phyloP scores from a whole-genome alignment of 345 rosid genomes.

The Arabis hirsuta region DNA sequence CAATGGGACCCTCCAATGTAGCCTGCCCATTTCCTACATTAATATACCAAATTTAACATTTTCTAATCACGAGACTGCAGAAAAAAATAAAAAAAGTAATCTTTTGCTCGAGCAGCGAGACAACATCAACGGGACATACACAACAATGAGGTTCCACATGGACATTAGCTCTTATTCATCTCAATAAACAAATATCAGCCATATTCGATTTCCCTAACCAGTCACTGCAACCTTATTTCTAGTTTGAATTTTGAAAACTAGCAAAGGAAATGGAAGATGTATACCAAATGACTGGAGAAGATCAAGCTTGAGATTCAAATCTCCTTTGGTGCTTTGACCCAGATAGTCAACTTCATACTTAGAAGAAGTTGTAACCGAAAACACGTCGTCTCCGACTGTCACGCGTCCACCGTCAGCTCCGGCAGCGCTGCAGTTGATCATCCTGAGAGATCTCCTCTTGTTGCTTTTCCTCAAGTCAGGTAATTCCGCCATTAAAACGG shows the following conservation, averaged over 20 bases:
- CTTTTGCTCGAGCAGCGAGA: neutral
- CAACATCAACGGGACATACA: slow-evolving; percentile 4
- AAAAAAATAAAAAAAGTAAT: slow-evolving; percentile 26
- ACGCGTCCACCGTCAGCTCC: slow-evolving; percentile 41
- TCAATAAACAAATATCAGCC: neutral
- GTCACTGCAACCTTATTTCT: neutral
- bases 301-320: slow-evolving; percentile 78
- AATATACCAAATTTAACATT: slow-evolving; percentile 25
- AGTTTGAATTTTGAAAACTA: slow-evolving; percentile 2
- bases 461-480: slow-evolving; percentile 5
- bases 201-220: slow-evolving; percentile 12
- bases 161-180: slow-evolving; percentile 5
- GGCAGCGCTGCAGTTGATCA: slow-evolving; percentile 44
- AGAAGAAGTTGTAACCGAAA: slow-evolving; percentile 71
- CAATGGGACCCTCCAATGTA: slow-evolving; percentile 83
- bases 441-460: slow-evolving; percentile 35
- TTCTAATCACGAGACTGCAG: slow-evolving; percentile 6
- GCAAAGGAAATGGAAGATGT: neutral
- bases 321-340: slow-evolving; percentile 94
- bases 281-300: slow-evolving; percentile 55
- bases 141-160: slow-evolving; percentile 8
- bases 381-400: slow-evolving; percentile 56
- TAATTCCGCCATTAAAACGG: slow-evolving; percentile 1
- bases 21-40: slow-evolving; percentile 61
- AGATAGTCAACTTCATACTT: slow-evolving; percentile 81